Evolutionary conservation across 169 alveolate species (phyloP).

Genomic region (Besnoitia besnoiti): DNA sequence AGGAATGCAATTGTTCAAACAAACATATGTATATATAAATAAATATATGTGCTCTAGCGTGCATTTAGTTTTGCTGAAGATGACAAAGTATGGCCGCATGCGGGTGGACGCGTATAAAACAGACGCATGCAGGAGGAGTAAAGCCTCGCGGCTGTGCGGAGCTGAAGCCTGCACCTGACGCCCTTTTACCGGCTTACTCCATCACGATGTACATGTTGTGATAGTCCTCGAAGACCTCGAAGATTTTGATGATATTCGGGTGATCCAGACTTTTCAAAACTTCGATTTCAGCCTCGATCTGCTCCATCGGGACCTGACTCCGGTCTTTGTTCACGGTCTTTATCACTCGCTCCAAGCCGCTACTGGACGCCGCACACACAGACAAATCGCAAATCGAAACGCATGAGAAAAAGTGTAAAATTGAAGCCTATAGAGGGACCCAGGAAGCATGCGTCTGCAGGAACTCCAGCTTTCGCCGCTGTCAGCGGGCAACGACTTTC

Average conservation of each 20-base stretch:
- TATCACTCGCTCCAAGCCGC: slow-evolving; percentile 70
- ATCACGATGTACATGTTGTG: slow-evolving; percentile 86
- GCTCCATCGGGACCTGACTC: slow-evolving; percentile 71
- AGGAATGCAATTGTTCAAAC: neutral
- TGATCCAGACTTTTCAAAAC: slow-evolving; percentile 87
- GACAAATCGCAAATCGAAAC: no score
- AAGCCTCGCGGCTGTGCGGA: no score
- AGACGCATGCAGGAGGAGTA: no score
- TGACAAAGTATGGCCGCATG: no score
- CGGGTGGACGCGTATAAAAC: no score
- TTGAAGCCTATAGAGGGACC: neutral
- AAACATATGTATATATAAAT: neutral
- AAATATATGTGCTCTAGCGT: no score
- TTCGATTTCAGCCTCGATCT: slow-evolving; percentile 74
- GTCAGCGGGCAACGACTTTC: no score
- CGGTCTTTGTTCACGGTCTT: slow-evolving; percentile 72
- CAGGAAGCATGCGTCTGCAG: no score
- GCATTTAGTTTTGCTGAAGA: neutral
- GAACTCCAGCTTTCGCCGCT: no score
- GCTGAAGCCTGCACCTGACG: neutral
- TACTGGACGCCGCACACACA: slow-evolving; percentile 35
- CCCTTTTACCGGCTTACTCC: slow-evolving; percentile 77
- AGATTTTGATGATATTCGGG: slow-evolving; percentile 88
- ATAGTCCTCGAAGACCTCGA: slow-evolving; percentile 88
- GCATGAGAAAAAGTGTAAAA: neutral